Base-by-base conservation (phyloP, 208 protist species). In the Crithidia expoeki region DNA sequence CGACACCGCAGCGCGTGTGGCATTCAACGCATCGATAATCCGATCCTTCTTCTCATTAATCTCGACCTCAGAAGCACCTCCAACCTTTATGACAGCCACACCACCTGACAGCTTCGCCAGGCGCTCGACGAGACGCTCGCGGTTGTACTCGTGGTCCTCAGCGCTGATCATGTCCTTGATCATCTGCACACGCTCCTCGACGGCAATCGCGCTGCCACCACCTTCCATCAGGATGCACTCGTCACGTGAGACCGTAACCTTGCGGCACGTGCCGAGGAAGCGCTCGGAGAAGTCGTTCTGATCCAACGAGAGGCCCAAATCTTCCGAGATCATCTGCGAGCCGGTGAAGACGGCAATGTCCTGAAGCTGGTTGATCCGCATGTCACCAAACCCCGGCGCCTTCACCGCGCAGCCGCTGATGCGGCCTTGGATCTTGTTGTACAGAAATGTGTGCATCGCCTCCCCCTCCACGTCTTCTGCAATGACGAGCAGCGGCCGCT, bases 21-120 rank as follows among this genome's bases (percentile, higher is more conserved):
- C 98, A 80, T 99, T 99, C 9, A 99, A 91, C 9, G 99, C 98
- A 76, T 99, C 99, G 21, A 97, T 95, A 47, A 99, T 96, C 68
- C 98, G 92, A 80, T 99, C 99, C 87, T 99, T 99, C 86, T 98
- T 99, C 84, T 99, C 99, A 75, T 90, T 94, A 10, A 99, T 99
- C 89, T 99, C 98, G 36, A 99, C 98, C 79, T 99, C 98, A 10
- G 95, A 98, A 19, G 96, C 94, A 46, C 99, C 99, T 38, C 99
- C 99, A 33, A 99, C 95, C 72, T 98, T 98, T 68, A 99, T 94
- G 12, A 99, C 94, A 10, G 97, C 98, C 38, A 99, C 97, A 53
- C 89, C 87, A 46, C 89, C 89, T 11, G 80, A 88, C 6, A 97
- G 71, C 73, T 95, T 94, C 34, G 90, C 88, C 6, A 97, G 86